A percentile compares a stretch with the other conserved stretches of the same genome.
Evolutionary conservation across 495 filamentous ascomycete species (phyloP).

Genomic region (Aspergillus sclerotiicarbonarius): DNA sequence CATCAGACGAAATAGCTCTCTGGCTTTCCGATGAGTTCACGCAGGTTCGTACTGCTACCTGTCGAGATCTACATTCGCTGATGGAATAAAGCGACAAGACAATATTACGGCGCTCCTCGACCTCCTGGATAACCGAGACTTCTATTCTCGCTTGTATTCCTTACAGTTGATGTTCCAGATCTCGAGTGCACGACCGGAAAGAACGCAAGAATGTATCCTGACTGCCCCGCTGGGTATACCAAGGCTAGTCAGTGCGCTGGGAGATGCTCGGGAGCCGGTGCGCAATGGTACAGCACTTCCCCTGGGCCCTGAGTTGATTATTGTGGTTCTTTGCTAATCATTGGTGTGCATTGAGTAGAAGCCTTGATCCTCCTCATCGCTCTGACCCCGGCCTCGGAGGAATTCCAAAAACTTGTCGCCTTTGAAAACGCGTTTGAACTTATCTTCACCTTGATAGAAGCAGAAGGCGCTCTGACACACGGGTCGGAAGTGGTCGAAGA

Average conservation of each 20-base stretch:
- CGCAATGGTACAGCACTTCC: slow-evolving; percentile 63
- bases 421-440: slow-evolving; percentile 92
- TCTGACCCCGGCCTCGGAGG: slow-evolving; percentile 66
- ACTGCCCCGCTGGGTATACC: slow-evolving; percentile 85
- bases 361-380: slow-evolving; percentile 67
- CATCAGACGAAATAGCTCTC: slow-evolving; percentile 92
- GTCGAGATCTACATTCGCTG: slow-evolving; percentile 32
- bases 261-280: slow-evolving; percentile 84
- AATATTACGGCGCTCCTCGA: slow-evolving; percentile 91
- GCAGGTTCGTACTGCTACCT: slow-evolving; percentile 54
- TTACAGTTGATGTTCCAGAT: slow-evolving; percentile 88
- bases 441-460: slow-evolving; percentile 75
- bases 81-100: slow-evolving; percentile 72
- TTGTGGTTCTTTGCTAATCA: slow-evolving; percentile 16
- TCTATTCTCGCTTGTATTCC: slow-evolving; percentile 91
- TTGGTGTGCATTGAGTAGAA: slow-evolving; percentile 39
- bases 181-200: slow-evolving; percentile 77
- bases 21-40: slow-evolving; percentile 99
- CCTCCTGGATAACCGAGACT: slow-evolving; percentile 82
- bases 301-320: neutral
- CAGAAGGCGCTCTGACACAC: slow-evolving; percentile 76
- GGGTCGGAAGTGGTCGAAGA: slow-evolving; percentile 93
- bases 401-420: slow-evolving; percentile 90
- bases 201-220: slow-evolving; percentile 94
- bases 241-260: slow-evolving; percentile 76